Base-by-base conservation (phyloP, 2,329 filamentous ascomycete species). In the Fusarium xyrophilum region DNA sequence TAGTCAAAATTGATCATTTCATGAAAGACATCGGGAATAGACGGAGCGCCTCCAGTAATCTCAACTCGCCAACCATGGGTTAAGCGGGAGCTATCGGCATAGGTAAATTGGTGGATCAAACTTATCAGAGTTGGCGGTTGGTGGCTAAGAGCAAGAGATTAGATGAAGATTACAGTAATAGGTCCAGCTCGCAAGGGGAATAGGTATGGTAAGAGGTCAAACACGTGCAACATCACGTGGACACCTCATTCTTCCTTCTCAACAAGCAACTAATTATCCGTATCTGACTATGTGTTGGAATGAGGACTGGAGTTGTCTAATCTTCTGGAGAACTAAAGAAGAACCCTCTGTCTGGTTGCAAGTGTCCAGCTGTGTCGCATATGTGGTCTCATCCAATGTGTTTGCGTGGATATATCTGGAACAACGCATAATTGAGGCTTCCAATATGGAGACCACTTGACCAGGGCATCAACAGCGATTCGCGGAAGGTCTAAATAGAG, bases 1-100 rank as follows among this genome's bases (percentile, higher is more conserved):
- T 30, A 38, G 40, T 43, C n/a, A 56, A 59, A 39, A 32, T 40
- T 60, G 44, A 25, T 25, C 17, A 21, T 40, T 54, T 30, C 27
- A 47, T 57, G 33, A 19, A 40, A 58, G 60, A 64, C 56, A 54
- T 68, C 68, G 68, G 68, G 51, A 70, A 62, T 65, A 63, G 53
- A 70, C 68, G 68, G 68, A 65, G 50, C 56, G 33, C 35, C 38
- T 52, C 48, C 25, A 27, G 53, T 51, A 23, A 32, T 36, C 28
- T 54, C 52, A n/a, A 46, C 54, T 47, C 53, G 56, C 25, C 25
- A 48, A 53, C 35, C 44, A 57, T 38, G 57, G 42, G 28, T 52
- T 46, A 46, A 33, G 52, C 56, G 67, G 67, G 28, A 68, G 52
- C 50, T 56, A 43, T 62, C 53, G 56, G 56, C 39, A 36, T 36